Base-by-base conservation (phyloP, 2,329 filamentous ascomycete genomes). In the Penicillium sp. region DNA sequence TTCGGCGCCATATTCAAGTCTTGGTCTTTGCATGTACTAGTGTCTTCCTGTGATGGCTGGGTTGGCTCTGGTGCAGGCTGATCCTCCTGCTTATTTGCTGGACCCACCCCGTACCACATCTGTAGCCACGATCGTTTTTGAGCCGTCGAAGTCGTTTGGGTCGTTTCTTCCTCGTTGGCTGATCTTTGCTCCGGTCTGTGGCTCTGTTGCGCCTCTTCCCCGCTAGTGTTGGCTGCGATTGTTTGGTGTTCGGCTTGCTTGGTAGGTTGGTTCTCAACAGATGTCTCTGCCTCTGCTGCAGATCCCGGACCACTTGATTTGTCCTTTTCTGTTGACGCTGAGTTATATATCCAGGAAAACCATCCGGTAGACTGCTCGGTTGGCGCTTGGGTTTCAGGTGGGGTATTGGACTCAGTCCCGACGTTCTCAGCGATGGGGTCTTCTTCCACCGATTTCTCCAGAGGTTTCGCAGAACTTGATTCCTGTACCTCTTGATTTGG, bases 101-200 rank as follows among this genome's bases (percentile, higher is more conserved):
- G 62, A 26, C 65, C 65, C 13, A 69, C 65, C 46, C 75, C 74
- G 60, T 74, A 74, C 78, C 75, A 80, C 73, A 81, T 78, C 60
- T 80, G 78, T 59, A 80, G 70, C 79, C 78, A 81, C 46, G 77
- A 79, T 55, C 77, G 73, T 59, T 77, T 80, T 42, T 74, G 73
- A 30, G 74, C 58, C 13, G 55, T 64, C 3, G 70, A 60, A 6
- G 48, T 42, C 10, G 53, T 38, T 43, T 67, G 60, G 19, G 40
- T 28, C 22, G 57, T 59, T 14, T 63, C 56, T 14, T 28, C 45
- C 0, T 7, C 37, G 33, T 64, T 54, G 13, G 55, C 48, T 38
- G 46, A 10, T 37, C 52, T 57, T n/a, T 58, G 43, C 3, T 65
- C 58, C 37, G 68, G 64, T 13, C 58, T 40, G 33, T 58, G 48